phyloP scores from a whole-genome alignment of 208 protist species.

The Tetramitus jugosus region DNA sequence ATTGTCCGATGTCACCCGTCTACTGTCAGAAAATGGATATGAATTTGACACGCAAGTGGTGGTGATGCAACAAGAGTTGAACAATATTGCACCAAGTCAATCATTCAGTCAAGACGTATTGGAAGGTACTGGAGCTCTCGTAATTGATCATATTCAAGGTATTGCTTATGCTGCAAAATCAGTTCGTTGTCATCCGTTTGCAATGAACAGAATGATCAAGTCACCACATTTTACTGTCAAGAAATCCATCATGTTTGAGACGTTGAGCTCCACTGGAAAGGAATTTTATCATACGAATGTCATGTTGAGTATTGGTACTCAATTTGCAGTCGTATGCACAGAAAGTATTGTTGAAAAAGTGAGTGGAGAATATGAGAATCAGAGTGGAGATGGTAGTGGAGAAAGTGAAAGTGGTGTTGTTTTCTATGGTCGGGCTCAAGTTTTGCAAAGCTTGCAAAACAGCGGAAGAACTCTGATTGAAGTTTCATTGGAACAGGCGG shows the following conservation, averaged over 20 bases:
- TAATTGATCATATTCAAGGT: slow-evolving; percentile 17
- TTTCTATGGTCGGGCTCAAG: neutral
- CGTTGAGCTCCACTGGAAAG: slow-evolving; percentile 4
- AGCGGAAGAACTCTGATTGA: slow-evolving; percentile 8
- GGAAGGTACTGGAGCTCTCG: slow-evolving; percentile 22
- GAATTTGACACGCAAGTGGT: neutral
- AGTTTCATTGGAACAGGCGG: slow-evolving; percentile 10
- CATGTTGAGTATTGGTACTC: slow-evolving; percentile 20
- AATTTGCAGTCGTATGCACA: slow-evolving; percentile 15
- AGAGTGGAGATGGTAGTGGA: too few relatives aligned
- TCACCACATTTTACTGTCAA: neutral
- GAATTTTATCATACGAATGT: slow-evolving; percentile 26
- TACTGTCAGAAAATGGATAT: neutral
- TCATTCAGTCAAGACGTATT: slow-evolving; percentile 5
- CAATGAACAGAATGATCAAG: neutral
- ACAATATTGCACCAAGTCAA: neutral
- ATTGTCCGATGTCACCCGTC: neutral
- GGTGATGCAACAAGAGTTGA: neutral
- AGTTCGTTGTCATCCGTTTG: neutral
- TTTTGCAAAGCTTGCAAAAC: neutral
- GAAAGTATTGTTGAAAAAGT: slow-evolving; percentile 6
- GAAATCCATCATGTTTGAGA: neutral
- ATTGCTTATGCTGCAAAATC: slow-evolving; percentile 1
- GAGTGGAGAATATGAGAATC: neutral
- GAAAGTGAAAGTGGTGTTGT: neutral